These are phyloP conservation scores for Athelia psychrophila DNA, from an alignment of 1,284 basidiomycete genomes.

Conservation along the genomic window DNA sequence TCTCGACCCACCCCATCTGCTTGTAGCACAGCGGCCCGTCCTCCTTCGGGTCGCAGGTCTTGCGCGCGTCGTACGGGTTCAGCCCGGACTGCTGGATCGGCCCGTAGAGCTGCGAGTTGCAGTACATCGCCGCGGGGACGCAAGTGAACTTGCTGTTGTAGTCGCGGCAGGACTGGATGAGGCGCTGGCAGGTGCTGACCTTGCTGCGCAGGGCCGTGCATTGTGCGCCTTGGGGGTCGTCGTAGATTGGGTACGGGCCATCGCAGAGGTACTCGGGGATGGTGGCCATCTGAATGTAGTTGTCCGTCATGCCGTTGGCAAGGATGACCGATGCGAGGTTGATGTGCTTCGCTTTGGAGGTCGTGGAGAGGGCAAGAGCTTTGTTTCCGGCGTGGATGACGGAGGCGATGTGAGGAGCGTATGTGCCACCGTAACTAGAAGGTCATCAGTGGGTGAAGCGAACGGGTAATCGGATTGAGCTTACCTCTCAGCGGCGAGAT, in stretches of 20 bases:
- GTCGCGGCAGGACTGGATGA: conserved; percentile 64
- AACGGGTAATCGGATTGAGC: conserved; percentile 33
- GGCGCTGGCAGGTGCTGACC: conserved; percentile 67
- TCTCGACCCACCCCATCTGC: conserved; percentile 79
- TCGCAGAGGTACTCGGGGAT: conserved; percentile 83
- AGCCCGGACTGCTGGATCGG: conserved; percentile 60
- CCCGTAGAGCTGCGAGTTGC: conserved; percentile 53
- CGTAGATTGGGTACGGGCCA: conserved; percentile 71
- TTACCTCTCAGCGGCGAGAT: conserved; percentile 74
- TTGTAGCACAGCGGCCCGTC: conserved; percentile 74
- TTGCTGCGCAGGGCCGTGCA: conserved; percentile 64
- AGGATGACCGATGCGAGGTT: conserved; percentile 80
- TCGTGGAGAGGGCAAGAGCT: conserved; percentile 38
- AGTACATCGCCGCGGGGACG: conserved; percentile 60
- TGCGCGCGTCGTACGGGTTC: conserved; percentile 86
- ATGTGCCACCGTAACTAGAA: conserved; percentile 54
- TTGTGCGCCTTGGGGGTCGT: conserved; percentile 65
- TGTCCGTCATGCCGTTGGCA: conserved; percentile 82
- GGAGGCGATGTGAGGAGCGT: conserved; percentile 76
- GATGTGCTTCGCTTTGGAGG: conserved; percentile 50
- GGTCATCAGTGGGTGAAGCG: not conserved
- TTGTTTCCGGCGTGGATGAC: conserved; percentile 78
- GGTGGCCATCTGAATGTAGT: conserved; percentile 69
- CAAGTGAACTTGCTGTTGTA: conserved; percentile 59
- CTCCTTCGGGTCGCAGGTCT: conserved; percentile 72